Base-by-base conservation (phyloP, 2,329 filamentous ascomycete species). In the Ophiostoma fasciatum region DNA sequence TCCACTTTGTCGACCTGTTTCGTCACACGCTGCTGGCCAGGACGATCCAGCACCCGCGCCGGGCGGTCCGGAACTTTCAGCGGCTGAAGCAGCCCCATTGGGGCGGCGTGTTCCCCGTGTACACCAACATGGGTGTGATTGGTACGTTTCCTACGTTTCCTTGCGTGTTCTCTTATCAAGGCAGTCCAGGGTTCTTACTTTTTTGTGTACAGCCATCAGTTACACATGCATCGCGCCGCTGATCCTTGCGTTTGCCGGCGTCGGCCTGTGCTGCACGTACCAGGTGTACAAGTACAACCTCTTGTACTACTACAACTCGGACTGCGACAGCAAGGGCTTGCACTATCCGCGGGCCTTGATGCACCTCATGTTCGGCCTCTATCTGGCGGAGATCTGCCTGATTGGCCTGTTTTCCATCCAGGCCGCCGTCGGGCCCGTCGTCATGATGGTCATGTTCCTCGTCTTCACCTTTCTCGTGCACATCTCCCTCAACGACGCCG, bases 331-430 rank as follows among this genome's bases (percentile, higher is more conserved):
- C 32, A 83, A 83, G 49, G 88, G 90, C 33, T 74, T 88, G 17
- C 76, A 84, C 49, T 96, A 94, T 52, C 80, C 84, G 2, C 80
- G 83, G 18, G 87, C 83, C 5, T 67, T 96, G 29, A 83, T 94
- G 62, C 87, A 96, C 42, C 69, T 90, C 22, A 73, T 88, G 29
- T 72, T 77, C 3, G 84, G 85, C 35, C 65, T 90, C 32, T 94
- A 94, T 56, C 61, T 94, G 12, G 72, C 78, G 1, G 76, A 88
- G 48, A 59, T 87, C 37, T 87, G 81, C 54, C 62, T 94, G 47
- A 73, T 92, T 43, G 84, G 84, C 35, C 68, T 94, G 26, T 90
- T 93, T 51, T 73, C 71, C 29, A 73, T 88, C 38, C 71, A 71
- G 60, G 59, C 63, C 35, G 70, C 73, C 1, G 51, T 76, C 11